Conservation (phyloP, 2,329 filamentous ascomycete species). For the Alternaria angustiovoidea region DNA sequence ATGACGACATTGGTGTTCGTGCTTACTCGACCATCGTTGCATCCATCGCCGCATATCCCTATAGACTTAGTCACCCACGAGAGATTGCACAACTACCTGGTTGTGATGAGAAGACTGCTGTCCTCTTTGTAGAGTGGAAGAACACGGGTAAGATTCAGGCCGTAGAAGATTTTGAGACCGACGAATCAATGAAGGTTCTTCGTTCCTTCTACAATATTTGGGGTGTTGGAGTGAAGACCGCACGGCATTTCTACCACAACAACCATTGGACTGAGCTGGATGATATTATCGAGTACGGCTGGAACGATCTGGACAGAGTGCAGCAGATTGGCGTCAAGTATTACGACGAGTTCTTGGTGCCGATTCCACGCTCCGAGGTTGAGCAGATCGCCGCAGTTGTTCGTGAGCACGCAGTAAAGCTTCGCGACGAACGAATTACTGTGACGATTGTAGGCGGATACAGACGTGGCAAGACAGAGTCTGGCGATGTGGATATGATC, state of each 20-base stretch:
- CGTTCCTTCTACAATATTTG: slow-evolving; percentile 83
- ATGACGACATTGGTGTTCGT: slow-evolving; percentile 80
- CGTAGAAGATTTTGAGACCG: slow-evolving; percentile 68
- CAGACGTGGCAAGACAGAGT: slow-evolving; percentile 75
- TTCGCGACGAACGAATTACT: slow-evolving; percentile 64
- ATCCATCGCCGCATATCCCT: slow-evolving; percentile 80
- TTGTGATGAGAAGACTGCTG: slow-evolving; percentile 80
- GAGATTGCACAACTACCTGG: slow-evolving; percentile 70
- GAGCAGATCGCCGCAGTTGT: slow-evolving; percentile 72
- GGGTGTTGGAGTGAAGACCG: slow-evolving; percentile 87
- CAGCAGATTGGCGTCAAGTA: slow-evolving; percentile 96
- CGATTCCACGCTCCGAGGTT: slow-evolving; percentile 77
- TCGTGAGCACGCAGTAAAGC: slow-evolving; percentile 69
- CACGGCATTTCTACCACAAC: slow-evolving; percentile 79
- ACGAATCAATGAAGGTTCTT: slow-evolving; percentile 71
- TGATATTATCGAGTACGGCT: slow-evolving; percentile 84
- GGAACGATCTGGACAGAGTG: slow-evolving; percentile 75
- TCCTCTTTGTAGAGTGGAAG: slow-evolving; percentile 79
- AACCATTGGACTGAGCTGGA: slow-evolving; percentile 84
- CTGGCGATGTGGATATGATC: slow-evolving; percentile 86
- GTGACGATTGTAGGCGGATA: slow-evolving; percentile 80
- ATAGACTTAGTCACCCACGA: slow-evolving; percentile 56
- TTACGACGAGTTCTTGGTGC: slow-evolving; percentile 81
- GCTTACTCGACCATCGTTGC: slow-evolving; percentile 91
- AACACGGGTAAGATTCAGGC: slow-evolving; percentile 69